These are phyloP conservation scores for Magnolia officinalis DNA, from an alignment of 164 flowering plant species.

Conservation along the genomic window DNA sequence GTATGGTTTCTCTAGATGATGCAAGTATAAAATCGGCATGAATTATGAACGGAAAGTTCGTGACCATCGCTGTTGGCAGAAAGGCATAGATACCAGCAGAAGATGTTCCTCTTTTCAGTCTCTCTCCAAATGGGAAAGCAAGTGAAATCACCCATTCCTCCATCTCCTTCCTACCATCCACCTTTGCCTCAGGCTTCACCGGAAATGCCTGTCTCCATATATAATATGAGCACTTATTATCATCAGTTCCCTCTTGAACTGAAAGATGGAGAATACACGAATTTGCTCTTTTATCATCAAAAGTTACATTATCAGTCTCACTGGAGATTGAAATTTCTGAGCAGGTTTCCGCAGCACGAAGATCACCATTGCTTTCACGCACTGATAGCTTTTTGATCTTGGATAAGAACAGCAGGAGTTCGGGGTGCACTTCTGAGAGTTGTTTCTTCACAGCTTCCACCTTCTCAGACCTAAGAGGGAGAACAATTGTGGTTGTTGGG, in stretches of 20 bases:
- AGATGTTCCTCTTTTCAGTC: constrained; percentile 29
- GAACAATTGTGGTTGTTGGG: constrained; percentile 37
- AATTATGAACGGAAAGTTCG: constrained; percentile 51
- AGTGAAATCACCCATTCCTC: constrained; percentile 47
- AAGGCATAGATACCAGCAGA: constrained; percentile 52
- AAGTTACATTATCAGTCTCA: constrained; percentile 36
- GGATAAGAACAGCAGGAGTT: constrained; percentile 46
- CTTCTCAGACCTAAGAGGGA: constrained; percentile 49
- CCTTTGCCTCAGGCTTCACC: constrained; percentile 33
- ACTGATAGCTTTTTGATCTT: constrained; percentile 54
- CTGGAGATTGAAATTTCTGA: constrained; percentile 42
- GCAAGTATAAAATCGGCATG: constrained; percentile 51
- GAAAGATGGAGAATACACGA: constrained; percentile 47
- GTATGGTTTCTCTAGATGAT: constrained; percentile 52
- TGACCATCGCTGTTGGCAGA: constrained; percentile 58
- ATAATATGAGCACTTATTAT: constrained; percentile 37
- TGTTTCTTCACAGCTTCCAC: constrained; percentile 44
- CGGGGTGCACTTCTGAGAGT: constrained; percentile 49
- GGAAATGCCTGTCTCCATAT: constrained; percentile 66
- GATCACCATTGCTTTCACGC: constrained; percentile 30
- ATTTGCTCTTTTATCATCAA: constrained; percentile 55
- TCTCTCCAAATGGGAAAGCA: constrained; percentile 47
- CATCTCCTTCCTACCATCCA: constrained; percentile 35
- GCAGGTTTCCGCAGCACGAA: constrained; percentile 29
- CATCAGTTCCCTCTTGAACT: constrained; percentile 28